Evolutionary conservation across 2,329 filamentous ascomycete genomes (phyloP).

Genomic region (Elsinoe arachidis): DNA sequence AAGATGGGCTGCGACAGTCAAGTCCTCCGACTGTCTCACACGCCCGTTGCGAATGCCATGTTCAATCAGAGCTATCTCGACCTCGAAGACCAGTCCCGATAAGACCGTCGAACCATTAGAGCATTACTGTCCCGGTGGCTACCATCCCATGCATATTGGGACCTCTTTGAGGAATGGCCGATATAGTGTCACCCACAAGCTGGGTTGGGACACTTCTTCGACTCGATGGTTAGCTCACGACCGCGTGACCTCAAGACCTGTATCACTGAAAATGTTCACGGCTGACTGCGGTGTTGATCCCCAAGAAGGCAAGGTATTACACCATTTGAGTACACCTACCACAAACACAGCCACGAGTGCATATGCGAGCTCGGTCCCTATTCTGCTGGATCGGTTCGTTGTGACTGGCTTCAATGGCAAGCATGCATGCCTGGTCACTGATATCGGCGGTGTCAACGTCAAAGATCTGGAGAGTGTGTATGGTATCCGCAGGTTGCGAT

Average conservation of each 20-base stretch:
- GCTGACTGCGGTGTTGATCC: conserved; percentile 12
- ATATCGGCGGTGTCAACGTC: conserved; percentile 16
- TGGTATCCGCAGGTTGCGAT: not conserved
- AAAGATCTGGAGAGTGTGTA: not conserved
- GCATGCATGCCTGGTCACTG: conserved; percentile 18
- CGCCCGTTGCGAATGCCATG: too few relatives aligned
- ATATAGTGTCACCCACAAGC: conserved; percentile 31
- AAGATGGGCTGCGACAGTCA: too few relatives aligned
- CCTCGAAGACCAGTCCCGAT: not conserved
- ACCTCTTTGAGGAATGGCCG: conserved; percentile 23
- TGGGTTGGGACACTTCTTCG: conserved; percentile 32
- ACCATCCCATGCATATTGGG: conserved; percentile 26
- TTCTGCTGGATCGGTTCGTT: conserved; percentile 17
- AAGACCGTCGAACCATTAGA: not conserved
- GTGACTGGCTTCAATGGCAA: conserved; percentile 17
- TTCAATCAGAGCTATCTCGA: too few relatives aligned
- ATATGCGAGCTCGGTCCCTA: conserved; percentile 7
- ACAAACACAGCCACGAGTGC: not conserved
- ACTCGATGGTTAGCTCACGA: conserved; percentile 31
- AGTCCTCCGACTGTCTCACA: too few relatives aligned
- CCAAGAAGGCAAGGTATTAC: conserved; percentile 13
- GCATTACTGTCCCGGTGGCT: not conserved
- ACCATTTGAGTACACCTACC: not conserved
- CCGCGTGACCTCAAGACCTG: conserved; percentile 12
- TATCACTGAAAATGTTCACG: conserved; percentile 15